Evolutionary conservation across 2,329 filamentous ascomycete genomes (phyloP).

Genomic region (Fusarium sp.): DNA sequence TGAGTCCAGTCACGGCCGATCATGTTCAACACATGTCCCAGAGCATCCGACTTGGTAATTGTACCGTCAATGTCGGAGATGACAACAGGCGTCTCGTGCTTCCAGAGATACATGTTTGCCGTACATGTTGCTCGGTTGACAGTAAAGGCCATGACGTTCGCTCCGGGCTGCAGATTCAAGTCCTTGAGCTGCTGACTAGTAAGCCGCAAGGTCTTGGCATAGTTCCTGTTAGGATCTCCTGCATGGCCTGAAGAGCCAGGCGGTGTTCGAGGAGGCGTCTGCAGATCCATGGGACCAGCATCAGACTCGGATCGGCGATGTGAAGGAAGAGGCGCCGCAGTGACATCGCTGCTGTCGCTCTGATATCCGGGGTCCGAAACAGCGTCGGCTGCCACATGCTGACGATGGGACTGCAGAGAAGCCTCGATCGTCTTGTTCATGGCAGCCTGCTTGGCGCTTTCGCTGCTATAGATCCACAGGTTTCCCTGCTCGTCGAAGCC

Average conservation of each 20-base stretch:
- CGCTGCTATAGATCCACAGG: constrained; percentile 99
- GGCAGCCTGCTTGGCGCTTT: constrained; percentile 93
- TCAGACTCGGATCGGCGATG: constrained; percentile 78
- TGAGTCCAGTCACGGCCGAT: constrained; percentile 99
- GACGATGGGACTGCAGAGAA: constrained; percentile 58
- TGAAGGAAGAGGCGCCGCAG: constrained; percentile 59
- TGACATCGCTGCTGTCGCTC: constrained; percentile 81
- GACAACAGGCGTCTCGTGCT: constrained; percentile 89
- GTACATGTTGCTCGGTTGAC: constrained; percentile 94
- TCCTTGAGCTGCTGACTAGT: constrained; percentile 96
- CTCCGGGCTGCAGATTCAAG: constrained; percentile 83
- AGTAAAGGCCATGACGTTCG: constrained; percentile 94
- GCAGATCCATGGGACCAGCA: constrained; percentile 64
- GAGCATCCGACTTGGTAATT: constrained; percentile 96
- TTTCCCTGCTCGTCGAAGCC: constrained; percentile 96
- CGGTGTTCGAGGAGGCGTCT: constrained; percentile 77
- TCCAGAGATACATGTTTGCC: constrained; percentile 95
- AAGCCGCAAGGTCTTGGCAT: constrained; percentile 94
- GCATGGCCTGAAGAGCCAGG: constrained; percentile 70
- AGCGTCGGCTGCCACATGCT: constrained; percentile 77
- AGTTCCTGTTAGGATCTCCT: constrained; percentile 84
- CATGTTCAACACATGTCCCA: constrained; percentile 95
- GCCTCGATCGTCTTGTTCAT: constrained; percentile 72
- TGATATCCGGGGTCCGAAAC: constrained; percentile 95
- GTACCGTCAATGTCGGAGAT: constrained; percentile 99